A percentile compares a stretch with the other conserved stretches of the same genome.
Evolutionary conservation across 2,329 filamentous ascomycete species (phyloP).

Genomic region (Cordyceps sp.): DNA sequence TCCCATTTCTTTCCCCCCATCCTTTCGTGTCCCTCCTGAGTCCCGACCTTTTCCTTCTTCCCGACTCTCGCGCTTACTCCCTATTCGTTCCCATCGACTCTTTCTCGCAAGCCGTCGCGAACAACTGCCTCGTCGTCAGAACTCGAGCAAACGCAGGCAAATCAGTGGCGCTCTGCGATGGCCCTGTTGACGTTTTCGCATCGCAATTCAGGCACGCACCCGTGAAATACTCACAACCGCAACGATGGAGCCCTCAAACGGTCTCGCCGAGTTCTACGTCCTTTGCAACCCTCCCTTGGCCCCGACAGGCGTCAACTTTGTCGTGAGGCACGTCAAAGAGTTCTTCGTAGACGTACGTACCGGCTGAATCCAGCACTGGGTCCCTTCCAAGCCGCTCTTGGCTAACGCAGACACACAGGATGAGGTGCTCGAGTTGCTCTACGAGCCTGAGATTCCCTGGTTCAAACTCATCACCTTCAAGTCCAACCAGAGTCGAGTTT

Average conservation of each 20-base stretch:
- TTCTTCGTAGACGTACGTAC: not conserved
- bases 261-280: slow-evolving; percentile 15
- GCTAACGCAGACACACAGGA: slow-evolving; percentile 2
- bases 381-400: not conserved
- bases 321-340: slow-evolving; percentile 6
- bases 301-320: slow-evolving; percentile 11
- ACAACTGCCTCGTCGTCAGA: no score
- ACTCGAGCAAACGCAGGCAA: no score
- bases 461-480: slow-evolving; percentile 14
- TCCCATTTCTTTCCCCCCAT: not conserved
- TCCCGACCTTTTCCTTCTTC: no score
- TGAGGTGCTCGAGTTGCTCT: slow-evolving; percentile 15
- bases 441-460: slow-evolving; percentile 18
- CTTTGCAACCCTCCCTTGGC: slow-evolving; percentile 17
- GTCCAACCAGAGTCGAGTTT: slow-evolving; percentile 5
- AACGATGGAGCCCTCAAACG: no score
- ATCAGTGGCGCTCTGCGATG: no score
- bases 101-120: no score
- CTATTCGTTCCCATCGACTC: no score
- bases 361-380: not conserved
- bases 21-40: not conserved
- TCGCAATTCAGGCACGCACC: no score
- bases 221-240: no score
- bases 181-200: no score
- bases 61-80: no score